Percentiles rank a stretch among this genome's conserved stretches.
Conservation (phyloP, 768 basidiomycete genomes). For the Udeniomyces megalosporus region DNA sequence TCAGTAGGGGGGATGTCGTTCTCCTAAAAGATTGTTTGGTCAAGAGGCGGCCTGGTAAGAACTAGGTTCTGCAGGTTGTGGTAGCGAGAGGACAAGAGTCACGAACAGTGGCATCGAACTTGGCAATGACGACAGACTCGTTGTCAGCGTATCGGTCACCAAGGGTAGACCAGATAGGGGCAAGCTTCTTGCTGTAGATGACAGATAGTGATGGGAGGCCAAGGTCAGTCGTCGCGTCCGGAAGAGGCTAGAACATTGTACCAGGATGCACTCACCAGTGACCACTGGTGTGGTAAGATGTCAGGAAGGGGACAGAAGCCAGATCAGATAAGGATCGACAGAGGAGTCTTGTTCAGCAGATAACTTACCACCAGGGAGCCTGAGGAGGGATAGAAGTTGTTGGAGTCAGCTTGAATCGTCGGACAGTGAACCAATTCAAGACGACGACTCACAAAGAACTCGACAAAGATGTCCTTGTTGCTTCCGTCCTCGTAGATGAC, state of each 20-base stretch:
- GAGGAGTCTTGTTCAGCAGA: background rate
- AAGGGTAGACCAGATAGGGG: conserved; percentile 81
- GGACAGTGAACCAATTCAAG: no score
- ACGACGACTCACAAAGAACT: no score
- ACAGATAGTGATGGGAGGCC: conserved; percentile 29
- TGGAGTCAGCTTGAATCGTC: no score
- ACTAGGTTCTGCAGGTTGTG: background rate
- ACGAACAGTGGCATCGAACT: conserved; percentile 63
- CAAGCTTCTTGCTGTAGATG: conserved; percentile 91
- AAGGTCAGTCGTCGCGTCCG: background rate
- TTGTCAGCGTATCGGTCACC: conserved; percentile 63
- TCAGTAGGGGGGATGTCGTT: conserved; percentile 85
- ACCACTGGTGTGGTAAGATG: background rate
- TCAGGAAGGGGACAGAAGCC: no score
- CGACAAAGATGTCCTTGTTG: conserved; percentile 79
- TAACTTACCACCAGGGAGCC: conserved; percentile 64
- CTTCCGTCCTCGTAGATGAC: conserved; percentile 58
- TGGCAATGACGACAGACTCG: conserved; percentile 44
- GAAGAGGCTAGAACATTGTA: background rate
- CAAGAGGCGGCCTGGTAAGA: no score
- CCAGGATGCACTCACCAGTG: background rate
- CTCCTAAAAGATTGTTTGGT: conserved; percentile 36
- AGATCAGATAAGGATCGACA: background rate
- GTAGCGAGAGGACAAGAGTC: background rate
- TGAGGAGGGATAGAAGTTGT: no score